Evolutionary conservation across 2,329 filamentous ascomycete species (phyloP).

Genomic region (Pseudopyricularia cyperi): DNA sequence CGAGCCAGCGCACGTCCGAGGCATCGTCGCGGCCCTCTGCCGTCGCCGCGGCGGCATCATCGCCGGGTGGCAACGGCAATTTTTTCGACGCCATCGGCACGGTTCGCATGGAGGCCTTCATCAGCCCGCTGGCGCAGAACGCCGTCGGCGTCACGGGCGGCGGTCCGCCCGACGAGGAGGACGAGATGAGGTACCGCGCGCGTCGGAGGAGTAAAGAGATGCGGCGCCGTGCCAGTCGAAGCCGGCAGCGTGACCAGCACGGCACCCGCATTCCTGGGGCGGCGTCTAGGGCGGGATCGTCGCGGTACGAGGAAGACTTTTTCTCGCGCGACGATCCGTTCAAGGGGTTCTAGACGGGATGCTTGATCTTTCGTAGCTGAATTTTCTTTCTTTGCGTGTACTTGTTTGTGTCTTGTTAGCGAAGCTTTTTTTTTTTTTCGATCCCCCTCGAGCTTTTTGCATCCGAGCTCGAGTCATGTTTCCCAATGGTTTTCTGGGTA

Average conservation of each 20-base stretch:
- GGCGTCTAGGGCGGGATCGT: conserved; percentile 16
- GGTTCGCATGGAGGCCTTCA: conserved; percentile 94
- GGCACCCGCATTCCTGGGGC: conserved; percentile 28
- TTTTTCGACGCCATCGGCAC: conserved; percentile 87
- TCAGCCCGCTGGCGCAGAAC: conserved; percentile 45
- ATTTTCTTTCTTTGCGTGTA: not conserved
- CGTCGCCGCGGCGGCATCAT: conserved; percentile 12
- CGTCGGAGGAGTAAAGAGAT: conserved; percentile 43
- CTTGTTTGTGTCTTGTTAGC: too few species aligned
- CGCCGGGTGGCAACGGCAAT: conserved; percentile 29
- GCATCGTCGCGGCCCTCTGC: conserved; percentile 27
- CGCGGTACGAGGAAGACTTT: conserved; percentile 37
- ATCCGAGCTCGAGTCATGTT: too few species aligned
- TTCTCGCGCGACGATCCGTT: conserved; percentile 47
- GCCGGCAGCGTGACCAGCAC: conserved; percentile 39
- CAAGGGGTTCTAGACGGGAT: conserved; percentile 36
- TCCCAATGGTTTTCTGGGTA: too few species aligned
- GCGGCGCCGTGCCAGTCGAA: conserved; percentile 38
- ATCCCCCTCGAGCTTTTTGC: too few species aligned
- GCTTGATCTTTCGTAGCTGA: too few species aligned
- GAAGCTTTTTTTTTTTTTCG: too few species aligned
- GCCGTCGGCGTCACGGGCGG: conserved; percentile 8
- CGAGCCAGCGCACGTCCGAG: conserved; percentile 40
- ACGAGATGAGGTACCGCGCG: conserved; percentile 32
- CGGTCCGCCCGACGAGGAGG: conserved; percentile 32